phyloP scores from a whole-genome alignment of 2,329 filamentous ascomycete species.

The Cercospora janseana region DNA sequence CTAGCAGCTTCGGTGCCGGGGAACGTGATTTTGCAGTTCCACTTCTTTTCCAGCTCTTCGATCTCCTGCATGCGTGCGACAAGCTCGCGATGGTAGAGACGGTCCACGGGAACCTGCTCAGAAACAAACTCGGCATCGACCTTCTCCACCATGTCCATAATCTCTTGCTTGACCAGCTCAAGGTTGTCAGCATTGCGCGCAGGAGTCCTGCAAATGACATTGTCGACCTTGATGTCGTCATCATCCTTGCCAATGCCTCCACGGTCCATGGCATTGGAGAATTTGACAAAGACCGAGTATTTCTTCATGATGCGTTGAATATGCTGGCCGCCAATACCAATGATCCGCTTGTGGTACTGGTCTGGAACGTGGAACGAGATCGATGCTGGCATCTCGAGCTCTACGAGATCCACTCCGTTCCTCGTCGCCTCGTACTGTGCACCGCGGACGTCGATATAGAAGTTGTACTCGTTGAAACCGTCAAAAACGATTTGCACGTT shows the following conservation, averaged over 20 bases:
- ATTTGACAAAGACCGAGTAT: constrained; percentile 99
- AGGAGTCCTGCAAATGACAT: constrained; percentile 96
- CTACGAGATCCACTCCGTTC: constrained; percentile 85
- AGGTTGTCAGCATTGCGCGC: constrained; percentile 95
- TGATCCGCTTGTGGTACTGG: constrained; percentile 99
- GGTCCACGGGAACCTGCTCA: constrained; percentile 88
- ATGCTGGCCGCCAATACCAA: constrained; percentile 95
- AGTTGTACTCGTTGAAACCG: constrained; percentile 99
- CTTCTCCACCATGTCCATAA: constrained; percentile 98
- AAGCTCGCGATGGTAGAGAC: constrained; percentile 91
- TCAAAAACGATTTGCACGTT: constrained; percentile 99
- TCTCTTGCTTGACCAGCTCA: constrained; percentile 96
- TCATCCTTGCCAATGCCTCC: constrained; percentile 92
- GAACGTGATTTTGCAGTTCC: constrained; percentile 99
- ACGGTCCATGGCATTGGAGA: constrained; percentile 98
- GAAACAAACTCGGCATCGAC: constrained; percentile 96
- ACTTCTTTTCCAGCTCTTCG: constrained; percentile 95
- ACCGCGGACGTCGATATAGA: constrained; percentile 97
- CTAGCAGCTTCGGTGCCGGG: constrained; percentile 96
- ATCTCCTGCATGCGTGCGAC: constrained; percentile 85
- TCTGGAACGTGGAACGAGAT: constrained; percentile 99
- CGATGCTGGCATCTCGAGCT: constrained; percentile 98
- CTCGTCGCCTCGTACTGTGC: constrained; percentile 91
- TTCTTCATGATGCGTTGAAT: constrained; percentile 99
- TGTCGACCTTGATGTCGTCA: constrained; percentile 97